These are phyloP conservation scores for Lomentospora prolificans DNA, from an alignment of 2,329 filamentous ascomycete genomes.

Conservation along the genomic window DNA sequence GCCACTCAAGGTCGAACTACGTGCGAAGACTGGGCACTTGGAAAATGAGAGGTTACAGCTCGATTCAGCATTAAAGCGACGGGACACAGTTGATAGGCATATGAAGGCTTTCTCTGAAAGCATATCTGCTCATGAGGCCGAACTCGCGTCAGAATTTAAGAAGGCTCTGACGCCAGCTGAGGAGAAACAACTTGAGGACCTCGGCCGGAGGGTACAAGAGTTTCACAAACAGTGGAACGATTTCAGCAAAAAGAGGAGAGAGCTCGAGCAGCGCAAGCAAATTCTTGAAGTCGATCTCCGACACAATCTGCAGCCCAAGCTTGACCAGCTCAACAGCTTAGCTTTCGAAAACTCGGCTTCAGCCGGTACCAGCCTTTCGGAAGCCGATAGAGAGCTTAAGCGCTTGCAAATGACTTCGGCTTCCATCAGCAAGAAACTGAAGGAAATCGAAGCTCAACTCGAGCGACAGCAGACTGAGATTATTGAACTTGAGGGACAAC, in stretches of 20 bases:
- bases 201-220: slow-evolving; percentile 60
- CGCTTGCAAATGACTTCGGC: slow-evolving; percentile 61
- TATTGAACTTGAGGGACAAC: slow-evolving; percentile 43
- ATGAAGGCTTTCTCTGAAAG: slow-evolving; percentile 69
- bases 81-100: slow-evolving; percentile 62
- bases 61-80: slow-evolving; percentile 54
- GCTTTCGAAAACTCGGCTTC: slow-evolving; percentile 57
- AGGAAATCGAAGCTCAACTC: slow-evolving; percentile 65
- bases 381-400: slow-evolving; percentile 72
- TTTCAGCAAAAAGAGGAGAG: slow-evolving; percentile 60
- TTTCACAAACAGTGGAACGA: slow-evolving; percentile 70
- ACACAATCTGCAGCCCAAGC: slow-evolving; percentile 77
- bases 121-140: slow-evolving; percentile 66
- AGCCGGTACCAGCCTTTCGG: slow-evolving; percentile 59
- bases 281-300: slow-evolving; percentile 77
- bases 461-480: slow-evolving; percentile 43
- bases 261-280: slow-evolving; percentile 71
- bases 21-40: slow-evolving; percentile 63
- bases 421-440: slow-evolving; percentile 57
- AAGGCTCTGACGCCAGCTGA: slow-evolving; percentile 78
- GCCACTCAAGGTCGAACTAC: slow-evolving; percentile 66
- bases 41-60: slow-evolving; percentile 65
- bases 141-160: slow-evolving; percentile 81
- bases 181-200: slow-evolving; percentile 65
- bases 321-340: slow-evolving; percentile 75